Conservation (phyloP, 257 asterid genomes). For the Dorcoceras hygrometricum region DNA sequence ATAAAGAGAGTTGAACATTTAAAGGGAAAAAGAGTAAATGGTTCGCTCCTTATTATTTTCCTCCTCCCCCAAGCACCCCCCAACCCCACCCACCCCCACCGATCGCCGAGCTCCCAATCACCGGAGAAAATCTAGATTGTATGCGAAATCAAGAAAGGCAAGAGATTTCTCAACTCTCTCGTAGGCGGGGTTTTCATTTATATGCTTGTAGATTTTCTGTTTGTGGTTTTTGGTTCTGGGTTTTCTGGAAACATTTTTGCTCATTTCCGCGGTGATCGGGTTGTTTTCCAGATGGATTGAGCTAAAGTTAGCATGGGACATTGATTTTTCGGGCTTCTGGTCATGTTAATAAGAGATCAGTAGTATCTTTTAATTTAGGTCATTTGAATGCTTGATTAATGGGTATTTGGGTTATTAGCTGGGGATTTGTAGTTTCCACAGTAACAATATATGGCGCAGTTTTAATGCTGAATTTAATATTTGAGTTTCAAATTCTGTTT, state of each 20-base stretch:
- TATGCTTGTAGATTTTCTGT: slow-evolving; percentile 12
- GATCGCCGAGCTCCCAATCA: slow-evolving; percentile 33
- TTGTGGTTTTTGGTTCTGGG: slow-evolving; percentile 20
- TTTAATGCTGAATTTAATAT: background rate
- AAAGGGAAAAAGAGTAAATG: slow-evolving; percentile 22
- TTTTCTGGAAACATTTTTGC: slow-evolving; percentile 8
- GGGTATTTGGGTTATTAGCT: slow-evolving; percentile 18
- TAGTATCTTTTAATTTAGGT: slow-evolving; percentile 10
- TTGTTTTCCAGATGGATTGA: slow-evolving; percentile 16
- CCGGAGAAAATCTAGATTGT: slow-evolving; percentile 19
- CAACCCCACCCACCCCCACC: slow-evolving; percentile 37
- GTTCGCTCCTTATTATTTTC: slow-evolving; percentile 27
- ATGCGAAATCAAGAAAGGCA: slow-evolving; percentile 22
- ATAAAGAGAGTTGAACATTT: background rate
- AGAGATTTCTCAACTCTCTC: slow-evolving; percentile 17
- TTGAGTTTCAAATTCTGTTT: slow-evolving; percentile 11
- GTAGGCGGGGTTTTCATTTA: background rate
- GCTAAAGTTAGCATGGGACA: slow-evolving; percentile 18
- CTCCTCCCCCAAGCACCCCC: slow-evolving; percentile 21
- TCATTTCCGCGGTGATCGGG: slow-evolving; percentile 31
- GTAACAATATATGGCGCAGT: background rate
- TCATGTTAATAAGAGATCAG: background rate
- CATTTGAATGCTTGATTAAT: slow-evolving; percentile 15
- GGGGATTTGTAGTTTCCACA: slow-evolving; percentile 1
- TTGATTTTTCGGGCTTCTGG: slow-evolving; percentile 14